These are phyloP conservation scores for Pseudogymnoascus sp. DNA, from an alignment of 2,329 filamentous ascomycete genomes.

Conservation along the genomic window DNA sequence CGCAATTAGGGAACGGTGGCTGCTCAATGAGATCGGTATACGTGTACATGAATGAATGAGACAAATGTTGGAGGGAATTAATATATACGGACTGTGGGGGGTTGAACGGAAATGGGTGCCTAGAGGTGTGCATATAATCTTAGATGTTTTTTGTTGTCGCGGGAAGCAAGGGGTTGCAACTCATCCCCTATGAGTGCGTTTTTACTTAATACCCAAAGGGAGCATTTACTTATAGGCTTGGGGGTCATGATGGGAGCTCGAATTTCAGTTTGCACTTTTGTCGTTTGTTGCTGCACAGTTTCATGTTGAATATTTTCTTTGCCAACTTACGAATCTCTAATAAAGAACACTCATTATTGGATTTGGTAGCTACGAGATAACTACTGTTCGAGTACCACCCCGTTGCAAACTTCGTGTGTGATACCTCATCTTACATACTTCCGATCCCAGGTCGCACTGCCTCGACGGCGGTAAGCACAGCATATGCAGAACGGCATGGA, in stretches of 20 bases:
- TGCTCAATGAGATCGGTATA: neutral
- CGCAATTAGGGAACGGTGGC: neutral
- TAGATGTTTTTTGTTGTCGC: neutral
- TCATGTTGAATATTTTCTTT: neutral
- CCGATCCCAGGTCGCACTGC: neutral
- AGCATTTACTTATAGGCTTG: neutral
- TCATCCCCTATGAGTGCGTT: neutral
- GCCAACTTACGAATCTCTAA: neutral
- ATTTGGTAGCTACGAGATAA: neutral
- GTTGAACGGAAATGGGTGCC: neutral
- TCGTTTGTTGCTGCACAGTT: neutral
- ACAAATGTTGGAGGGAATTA: neutral
- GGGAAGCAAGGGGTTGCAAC: neutral
- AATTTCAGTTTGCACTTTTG: neutral
- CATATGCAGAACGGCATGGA: constrained; percentile 5
- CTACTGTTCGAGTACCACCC: neutral
- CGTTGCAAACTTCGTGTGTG: neutral
- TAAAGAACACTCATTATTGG: too few species aligned
- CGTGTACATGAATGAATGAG: neutral
- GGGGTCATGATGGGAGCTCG: neutral
- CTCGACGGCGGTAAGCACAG: neutral
- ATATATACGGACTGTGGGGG: neutral
- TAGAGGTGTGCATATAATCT: neutral
- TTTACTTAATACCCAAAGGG: neutral
- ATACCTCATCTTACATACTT: neutral